Percentiles rank a stretch among this genome's conserved stretches.
Evolutionary conservation across 1,284 basidiomycete species (phyloP).

Genomic region (Quambalaria eucalypti): DNA sequence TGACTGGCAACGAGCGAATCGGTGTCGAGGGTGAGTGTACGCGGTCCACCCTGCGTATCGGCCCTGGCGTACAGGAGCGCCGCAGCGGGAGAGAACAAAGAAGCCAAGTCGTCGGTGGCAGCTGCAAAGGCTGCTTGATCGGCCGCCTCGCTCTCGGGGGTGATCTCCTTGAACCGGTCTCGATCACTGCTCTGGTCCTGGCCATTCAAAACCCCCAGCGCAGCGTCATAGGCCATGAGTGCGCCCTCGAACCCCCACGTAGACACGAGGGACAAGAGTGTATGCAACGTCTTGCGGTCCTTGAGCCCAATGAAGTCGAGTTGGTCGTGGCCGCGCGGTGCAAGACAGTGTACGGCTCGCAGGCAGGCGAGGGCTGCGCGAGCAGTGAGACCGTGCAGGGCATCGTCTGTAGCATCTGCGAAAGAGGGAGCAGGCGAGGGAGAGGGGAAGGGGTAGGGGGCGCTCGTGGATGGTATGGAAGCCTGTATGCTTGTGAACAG

Average conservation of each 20-base stretch:
- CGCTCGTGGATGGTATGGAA: neutral
- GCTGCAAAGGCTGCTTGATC: no score
- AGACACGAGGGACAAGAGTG: constrained; percentile 1
- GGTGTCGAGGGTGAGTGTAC: neutral
- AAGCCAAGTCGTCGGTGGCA: neutral
- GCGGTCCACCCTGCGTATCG: no score
- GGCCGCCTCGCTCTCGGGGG: no score
- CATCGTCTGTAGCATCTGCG: no score
- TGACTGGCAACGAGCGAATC: neutral
- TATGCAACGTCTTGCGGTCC: constrained; percentile 5
- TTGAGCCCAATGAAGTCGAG: neutral
- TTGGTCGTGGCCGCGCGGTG: neutral
- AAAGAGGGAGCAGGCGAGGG: no score
- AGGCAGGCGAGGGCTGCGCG: neutral
- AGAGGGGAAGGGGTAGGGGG: neutral
- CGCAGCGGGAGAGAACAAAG: neutral
- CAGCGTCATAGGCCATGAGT: constrained; percentile 1
- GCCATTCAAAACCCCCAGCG: neutral
- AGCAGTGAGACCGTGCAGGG: neutral
- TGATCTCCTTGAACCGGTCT: neutral
- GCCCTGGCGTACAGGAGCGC: neutral
- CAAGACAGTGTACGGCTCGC: neutral
- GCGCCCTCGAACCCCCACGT: constrained; percentile 1
- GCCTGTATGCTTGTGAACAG: neutral
- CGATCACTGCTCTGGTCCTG: neutral